Percentiles rank a stretch among this genome's conserved stretches.
These are phyloP conservation scores for Lizonia empirigonia DNA, from an alignment of 2,329 filamentous ascomycete genomes.

Conservation along the genomic window DNA sequence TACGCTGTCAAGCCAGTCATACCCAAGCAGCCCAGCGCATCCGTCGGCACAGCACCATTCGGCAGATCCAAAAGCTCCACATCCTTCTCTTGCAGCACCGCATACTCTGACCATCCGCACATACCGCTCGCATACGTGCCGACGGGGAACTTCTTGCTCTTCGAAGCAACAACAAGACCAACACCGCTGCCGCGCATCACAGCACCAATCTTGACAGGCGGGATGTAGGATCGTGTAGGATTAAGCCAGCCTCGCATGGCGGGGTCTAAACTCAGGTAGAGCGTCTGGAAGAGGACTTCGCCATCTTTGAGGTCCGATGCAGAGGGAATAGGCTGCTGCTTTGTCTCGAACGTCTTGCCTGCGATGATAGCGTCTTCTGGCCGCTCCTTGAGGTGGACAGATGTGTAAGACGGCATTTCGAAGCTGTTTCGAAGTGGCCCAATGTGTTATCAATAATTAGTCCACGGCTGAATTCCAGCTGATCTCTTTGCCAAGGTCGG, in stretches of 20 bases:
- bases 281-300: conserved; percentile 63
- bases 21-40: conserved; percentile 61
- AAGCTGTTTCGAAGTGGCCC: neutral
- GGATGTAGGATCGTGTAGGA: conserved; percentile 64
- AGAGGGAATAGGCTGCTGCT: conserved; percentile 55
- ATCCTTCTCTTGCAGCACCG: conserved; percentile 61
- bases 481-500: neutral
- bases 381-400: conserved; percentile 67
- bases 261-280: conserved; percentile 74
- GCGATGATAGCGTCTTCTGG: conserved; percentile 66
- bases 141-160: conserved; percentile 59
- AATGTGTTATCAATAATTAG: neutral
- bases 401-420: conserved; percentile 50
- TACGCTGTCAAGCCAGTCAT: conserved; percentile 76
- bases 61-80: conserved; percentile 54
- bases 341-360: conserved; percentile 66
- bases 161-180: conserved; percentile 66
- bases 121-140: conserved; percentile 64
- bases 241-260: conserved; percentile 78
- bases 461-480: neutral
- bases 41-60: conserved; percentile 58
- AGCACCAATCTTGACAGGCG: conserved; percentile 70
- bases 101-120: conserved; percentile 70
- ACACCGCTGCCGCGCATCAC: conserved; percentile 70
- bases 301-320: conserved; percentile 64